These are phyloP conservation scores for Hypoxylon sp. DNA, from an alignment of 2,329 filamentous ascomycete species.

Conservation along the genomic window DNA sequence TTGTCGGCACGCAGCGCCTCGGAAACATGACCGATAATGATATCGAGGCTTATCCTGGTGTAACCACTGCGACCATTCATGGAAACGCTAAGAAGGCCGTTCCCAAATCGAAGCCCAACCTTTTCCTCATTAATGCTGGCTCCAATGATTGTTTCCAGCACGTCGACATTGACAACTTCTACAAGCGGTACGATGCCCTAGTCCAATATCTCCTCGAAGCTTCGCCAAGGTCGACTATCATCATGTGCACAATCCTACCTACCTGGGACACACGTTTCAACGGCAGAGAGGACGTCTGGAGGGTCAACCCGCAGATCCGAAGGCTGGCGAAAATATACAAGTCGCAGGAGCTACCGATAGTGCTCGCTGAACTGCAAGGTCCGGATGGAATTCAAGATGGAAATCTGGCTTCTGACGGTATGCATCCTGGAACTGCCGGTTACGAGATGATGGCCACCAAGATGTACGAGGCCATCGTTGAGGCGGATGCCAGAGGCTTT, in stretches of 20 bases:
- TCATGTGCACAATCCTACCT: slow-evolving; percentile 54
- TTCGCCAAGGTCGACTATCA: slow-evolving; percentile 53
- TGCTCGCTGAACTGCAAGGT: slow-evolving; percentile 55
- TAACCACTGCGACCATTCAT: slow-evolving; percentile 52
- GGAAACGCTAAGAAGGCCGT: slow-evolving; percentile 52
- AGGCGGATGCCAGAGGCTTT: slow-evolving; percentile 53
- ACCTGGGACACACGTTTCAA: slow-evolving; percentile 55
- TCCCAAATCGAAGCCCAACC: slow-evolving; percentile 52
- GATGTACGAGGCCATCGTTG: slow-evolving; percentile 54
- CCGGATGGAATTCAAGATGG: slow-evolving; percentile 53
- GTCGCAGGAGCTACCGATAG: slow-evolving; percentile 51
- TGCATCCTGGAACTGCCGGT: slow-evolving; percentile 54
- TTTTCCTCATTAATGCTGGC: slow-evolving; percentile 57
- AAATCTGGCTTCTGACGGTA: slow-evolving; percentile 52
- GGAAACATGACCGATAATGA: slow-evolving; percentile 57
- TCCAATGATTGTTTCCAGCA: slow-evolving; percentile 57
- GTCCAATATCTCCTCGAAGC: slow-evolving; percentile 53
- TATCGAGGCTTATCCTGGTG: slow-evolving; percentile 55
- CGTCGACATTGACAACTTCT: slow-evolving; percentile 55
- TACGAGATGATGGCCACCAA: slow-evolving; percentile 57
- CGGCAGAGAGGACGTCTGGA: slow-evolving; percentile 53
- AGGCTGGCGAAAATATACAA: slow-evolving; percentile 53
- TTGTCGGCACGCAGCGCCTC: slow-evolving; percentile 54
- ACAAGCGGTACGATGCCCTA: slow-evolving; percentile 53
- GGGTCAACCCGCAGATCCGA: slow-evolving; percentile 54